phyloP scores from a whole-genome alignment of 1,284 basidiomycete species.

The Melampsora americana region DNA sequence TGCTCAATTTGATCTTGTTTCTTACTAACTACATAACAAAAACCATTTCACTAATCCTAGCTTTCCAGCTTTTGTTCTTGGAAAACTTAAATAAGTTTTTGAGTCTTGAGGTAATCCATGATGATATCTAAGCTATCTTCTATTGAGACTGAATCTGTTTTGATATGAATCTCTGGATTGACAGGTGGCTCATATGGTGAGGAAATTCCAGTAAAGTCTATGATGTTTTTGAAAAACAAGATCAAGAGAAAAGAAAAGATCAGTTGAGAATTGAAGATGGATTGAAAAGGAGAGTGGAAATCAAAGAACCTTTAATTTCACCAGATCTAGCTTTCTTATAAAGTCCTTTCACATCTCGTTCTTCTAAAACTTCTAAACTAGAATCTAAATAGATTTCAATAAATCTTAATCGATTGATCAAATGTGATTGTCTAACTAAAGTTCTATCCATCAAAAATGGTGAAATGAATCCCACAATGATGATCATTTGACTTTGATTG shows the following conservation, averaged over 20 bases:
- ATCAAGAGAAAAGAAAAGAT: no score
- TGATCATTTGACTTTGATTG: neutral
- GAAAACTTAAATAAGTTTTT: no score
- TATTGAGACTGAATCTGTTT: neutral
- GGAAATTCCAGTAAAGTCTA: neutral
- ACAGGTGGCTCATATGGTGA: slow-evolving; percentile 4
- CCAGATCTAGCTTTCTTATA: slow-evolving; percentile 2
- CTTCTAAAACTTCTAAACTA: neutral
- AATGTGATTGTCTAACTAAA: neutral
- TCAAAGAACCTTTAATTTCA: neutral
- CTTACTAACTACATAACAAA: no score
- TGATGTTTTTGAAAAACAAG: no score
- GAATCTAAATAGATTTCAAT: neutral
- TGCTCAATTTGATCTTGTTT: no score
- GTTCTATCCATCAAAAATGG: neutral
- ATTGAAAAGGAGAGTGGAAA: no score
- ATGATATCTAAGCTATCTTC: neutral
- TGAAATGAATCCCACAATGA: neutral
- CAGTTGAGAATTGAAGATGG: no score
- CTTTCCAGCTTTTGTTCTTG: no score
- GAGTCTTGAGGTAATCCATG: no score
- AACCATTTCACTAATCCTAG: no score
- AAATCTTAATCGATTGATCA: neutral
- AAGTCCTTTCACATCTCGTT: neutral
- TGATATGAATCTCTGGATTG: neutral